Percentiles rank a stretch among this genome's conserved stretches.
phyloP scores from a whole-genome alignment of 192 early-diverging fungal genomes.

The Backusella morwellensis region DNA sequence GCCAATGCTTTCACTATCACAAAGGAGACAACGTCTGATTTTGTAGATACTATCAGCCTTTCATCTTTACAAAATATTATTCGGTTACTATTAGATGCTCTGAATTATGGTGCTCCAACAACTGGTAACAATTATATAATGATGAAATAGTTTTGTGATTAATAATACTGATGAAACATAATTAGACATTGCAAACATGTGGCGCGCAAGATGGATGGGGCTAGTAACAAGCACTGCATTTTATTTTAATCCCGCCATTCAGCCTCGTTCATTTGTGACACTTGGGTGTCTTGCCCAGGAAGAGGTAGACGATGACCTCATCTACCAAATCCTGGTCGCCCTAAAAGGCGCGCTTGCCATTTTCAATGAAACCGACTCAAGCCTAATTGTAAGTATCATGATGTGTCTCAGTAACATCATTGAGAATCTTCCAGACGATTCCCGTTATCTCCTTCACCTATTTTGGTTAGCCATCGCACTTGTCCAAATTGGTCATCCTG shows the following conservation, averaged over 20 bases:
- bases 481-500: conserved; percentile 78
- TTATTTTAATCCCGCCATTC: conserved; percentile 88
- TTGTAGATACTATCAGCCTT: conserved; percentile 42
- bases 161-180: neutral
- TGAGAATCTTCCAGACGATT: conserved; percentile 70
- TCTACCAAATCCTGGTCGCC: conserved; percentile 89
- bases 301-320: conserved; percentile 85
- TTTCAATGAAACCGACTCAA: conserved; percentile 77
- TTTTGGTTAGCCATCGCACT: conserved; percentile 92
- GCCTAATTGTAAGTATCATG: conserved; percentile 79
- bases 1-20: conserved; percentile 65
- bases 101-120: conserved; percentile 56
- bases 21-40: conserved; percentile 44
- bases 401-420: conserved; percentile 86
- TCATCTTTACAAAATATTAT: conserved; percentile 50
- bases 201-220: conserved; percentile 90
- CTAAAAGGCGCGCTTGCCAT: conserved; percentile 79
- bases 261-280: conserved; percentile 88
- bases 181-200: conserved; percentile 70
- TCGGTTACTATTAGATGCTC: conserved; percentile 61
- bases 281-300: conserved; percentile 84
- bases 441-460: conserved; percentile 74
- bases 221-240: conserved; percentile 88
- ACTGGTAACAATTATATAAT: conserved; percentile 38
- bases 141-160: neutral